Conservation (phyloP, 2,329 filamentous ascomycete genomes). For the Dryadomyces sulphureus region DNA sequence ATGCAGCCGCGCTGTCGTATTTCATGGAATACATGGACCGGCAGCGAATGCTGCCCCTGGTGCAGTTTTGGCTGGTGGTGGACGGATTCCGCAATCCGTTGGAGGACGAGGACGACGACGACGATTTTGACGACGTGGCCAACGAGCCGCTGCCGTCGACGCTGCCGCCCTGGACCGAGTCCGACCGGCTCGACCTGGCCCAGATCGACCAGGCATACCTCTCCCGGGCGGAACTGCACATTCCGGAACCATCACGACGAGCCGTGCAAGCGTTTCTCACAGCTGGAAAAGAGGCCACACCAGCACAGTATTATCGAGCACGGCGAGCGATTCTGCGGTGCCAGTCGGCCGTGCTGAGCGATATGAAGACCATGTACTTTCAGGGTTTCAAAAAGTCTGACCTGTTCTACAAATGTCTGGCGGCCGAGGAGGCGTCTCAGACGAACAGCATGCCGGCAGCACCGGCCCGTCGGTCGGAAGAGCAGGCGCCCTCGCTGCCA, state of each 20-base stretch:
- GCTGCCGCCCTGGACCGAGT: constrained; percentile 59
- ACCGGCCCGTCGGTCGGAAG: too few species aligned
- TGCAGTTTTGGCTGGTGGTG: constrained; percentile 97
- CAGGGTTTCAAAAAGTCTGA: constrained; percentile 84
- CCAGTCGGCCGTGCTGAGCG: constrained; percentile 70
- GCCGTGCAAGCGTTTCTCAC: constrained; percentile 65
- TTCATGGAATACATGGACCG: constrained; percentile 99
- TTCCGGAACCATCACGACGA: constrained; percentile 52
- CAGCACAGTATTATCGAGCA: constrained; percentile 70
- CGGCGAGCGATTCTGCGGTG: constrained; percentile 66
- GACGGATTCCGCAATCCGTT: constrained; percentile 91
- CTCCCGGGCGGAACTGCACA: constrained; percentile 64
- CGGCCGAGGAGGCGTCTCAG: constrained; percentile 60
- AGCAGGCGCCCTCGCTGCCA: too few species aligned
- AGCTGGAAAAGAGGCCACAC: constrained; percentile 60
- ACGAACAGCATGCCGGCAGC: constrained; percentile 2
- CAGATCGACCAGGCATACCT: constrained; percentile 89
- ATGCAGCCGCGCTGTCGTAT: constrained; percentile 82
- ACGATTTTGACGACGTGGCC: constrained; percentile 53
- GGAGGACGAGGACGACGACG: constrained; percentile 70
- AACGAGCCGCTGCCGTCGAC: constrained; percentile 45
- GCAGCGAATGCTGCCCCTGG: constrained; percentile 68
- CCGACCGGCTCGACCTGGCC: constrained; percentile 74
- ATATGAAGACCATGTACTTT: constrained; percentile 70
- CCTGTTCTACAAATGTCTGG: constrained; percentile 89